Evolutionary conservation across 2,329 filamentous ascomycete species (phyloP).

Genomic region (Akanthomyces dipterigenus): DNA sequence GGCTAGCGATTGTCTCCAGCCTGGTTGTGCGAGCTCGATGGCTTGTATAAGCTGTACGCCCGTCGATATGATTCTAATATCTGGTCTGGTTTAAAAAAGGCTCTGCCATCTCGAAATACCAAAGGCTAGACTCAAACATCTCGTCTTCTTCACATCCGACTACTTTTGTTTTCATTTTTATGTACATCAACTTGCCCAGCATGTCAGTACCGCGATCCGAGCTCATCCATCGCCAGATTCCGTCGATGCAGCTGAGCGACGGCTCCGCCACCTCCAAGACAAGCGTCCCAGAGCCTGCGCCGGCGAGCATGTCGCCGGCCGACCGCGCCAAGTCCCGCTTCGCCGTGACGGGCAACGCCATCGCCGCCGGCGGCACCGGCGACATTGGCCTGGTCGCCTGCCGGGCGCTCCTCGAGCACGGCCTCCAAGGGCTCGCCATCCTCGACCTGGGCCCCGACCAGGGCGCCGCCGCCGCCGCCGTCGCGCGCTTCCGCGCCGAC

Average conservation of each 20-base stretch:
- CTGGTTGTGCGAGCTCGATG: no score
- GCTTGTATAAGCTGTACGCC: neutral
- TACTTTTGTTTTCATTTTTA: neutral
- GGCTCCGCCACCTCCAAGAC: slow-evolving; percentile 12
- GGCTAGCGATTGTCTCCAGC: neutral
- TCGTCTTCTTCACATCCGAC: no score
- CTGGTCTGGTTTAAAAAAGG: neutral
- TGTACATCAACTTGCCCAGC: neutral
- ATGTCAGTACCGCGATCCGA: neutral
- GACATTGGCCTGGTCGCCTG: slow-evolving; percentile 23
- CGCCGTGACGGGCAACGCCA: slow-evolving; percentile 20
- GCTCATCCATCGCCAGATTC: neutral
- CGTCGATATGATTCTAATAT: neutral
- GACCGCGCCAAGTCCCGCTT: neutral
- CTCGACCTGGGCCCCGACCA: slow-evolving; percentile 17
- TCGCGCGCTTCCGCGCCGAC: neutral
- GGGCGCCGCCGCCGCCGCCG: neutral
- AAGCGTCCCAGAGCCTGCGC: neutral
- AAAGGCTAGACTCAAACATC: neutral
- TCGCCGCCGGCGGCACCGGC: slow-evolving; percentile 26
- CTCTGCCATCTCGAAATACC: neutral
- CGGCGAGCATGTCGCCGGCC: neutral
- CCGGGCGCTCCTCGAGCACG: slow-evolving; percentile 26
- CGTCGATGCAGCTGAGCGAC: slow-evolving; percentile 12
- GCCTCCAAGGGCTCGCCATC: slow-evolving; percentile 24